These are phyloP conservation scores for Erodium trifolium DNA, from an alignment of 441 rosid species.

Conservation along the genomic window DNA sequence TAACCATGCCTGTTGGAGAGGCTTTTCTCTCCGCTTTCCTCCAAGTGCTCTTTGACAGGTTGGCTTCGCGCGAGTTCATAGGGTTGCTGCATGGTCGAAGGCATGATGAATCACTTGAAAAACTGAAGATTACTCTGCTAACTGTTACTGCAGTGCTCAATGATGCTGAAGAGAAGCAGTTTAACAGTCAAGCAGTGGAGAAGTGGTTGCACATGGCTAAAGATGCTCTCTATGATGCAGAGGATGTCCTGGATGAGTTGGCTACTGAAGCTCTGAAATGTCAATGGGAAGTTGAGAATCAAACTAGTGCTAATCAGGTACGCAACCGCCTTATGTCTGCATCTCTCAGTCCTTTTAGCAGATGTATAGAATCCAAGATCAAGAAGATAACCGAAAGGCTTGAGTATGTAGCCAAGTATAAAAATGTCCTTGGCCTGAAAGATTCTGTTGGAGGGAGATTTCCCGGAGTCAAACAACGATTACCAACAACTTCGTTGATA, in stretches of 20 bases:
- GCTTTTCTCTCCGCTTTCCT: slow-evolving; percentile 21
- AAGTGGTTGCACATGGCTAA: slow-evolving; percentile 21
- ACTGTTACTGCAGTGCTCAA: not conserved
- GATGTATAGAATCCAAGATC: slow-evolving; percentile 12
- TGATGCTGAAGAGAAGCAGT: slow-evolving; percentile 29
- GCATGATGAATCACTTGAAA: slow-evolving; percentile 9
- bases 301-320: slow-evolving; percentile 16
- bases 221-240: slow-evolving; percentile 24
- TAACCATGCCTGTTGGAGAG: slow-evolving; percentile 15
- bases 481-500: slow-evolving; percentile 18
- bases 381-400: slow-evolving; percentile 16
- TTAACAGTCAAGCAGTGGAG: slow-evolving; percentile 9
- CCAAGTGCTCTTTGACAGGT: slow-evolving; percentile 20
- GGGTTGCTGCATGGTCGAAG: slow-evolving; percentile 12
- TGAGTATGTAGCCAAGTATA: slow-evolving; percentile 15
- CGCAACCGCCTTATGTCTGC: slow-evolving; percentile 7
- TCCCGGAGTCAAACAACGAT: slow-evolving; percentile 5
- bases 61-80: slow-evolving; percentile 19
- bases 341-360: slow-evolving; percentile 8
- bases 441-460: slow-evolving; percentile 14
- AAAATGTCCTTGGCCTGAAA: slow-evolving; percentile 14
- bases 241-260: slow-evolving; percentile 25
- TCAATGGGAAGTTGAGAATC: not conserved
- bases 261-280: slow-evolving; percentile 15
- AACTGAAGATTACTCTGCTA: slow-evolving; percentile 8